Base-by-base conservation (phyloP, 2,329 filamentous ascomycete genomes). In the Diaporthe longicolla region DNA sequence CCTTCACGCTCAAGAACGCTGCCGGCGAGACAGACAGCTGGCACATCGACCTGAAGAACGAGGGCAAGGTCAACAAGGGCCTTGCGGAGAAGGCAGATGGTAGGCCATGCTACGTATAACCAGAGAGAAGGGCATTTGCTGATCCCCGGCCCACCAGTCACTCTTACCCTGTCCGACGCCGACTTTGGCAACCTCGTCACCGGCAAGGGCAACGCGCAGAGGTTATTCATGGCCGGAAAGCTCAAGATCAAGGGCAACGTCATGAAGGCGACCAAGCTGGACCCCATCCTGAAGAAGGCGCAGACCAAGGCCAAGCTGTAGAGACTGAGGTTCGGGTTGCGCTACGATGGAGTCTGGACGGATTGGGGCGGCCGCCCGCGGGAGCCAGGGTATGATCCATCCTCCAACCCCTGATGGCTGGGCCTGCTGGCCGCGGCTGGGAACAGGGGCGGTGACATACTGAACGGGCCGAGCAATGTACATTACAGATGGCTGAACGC, bases 231-330 rank as follows among this genome's bases (percentile, higher is more conserved):
- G 96, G 91, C 91, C n/a, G 97, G 97, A 80, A 98, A 98, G 89
- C 89, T 99, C 82, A 99, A 98, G 93, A 91, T 98, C 83, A 97
- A 95, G 91, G 97, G 97, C 77, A 95, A 98, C 83, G 92, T 98
- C 76, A 98, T 98, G 96, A 98, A 98, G 91, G 94, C 97, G 50
- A 98, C 95, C 75, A 98, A 97, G 92, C 91, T 98, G 85, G 95
- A 98, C 85, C 94, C 95, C 54, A 93, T 98, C 80, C 87, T 98
- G 77, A 95, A 95, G 89, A 97, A 95, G 89, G 93, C 94, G 50
- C 93, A 95, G 87, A 88, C 87, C 80, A 94, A 94, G 89, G 90
- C 94, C 79, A 97, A 97, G 90, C 87, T 97, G 86, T 95, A 91
- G 87, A 80, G 63, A 65, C 13, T 71, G 63, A 72, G 74, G 58